Evolutionary conservation across 2,329 filamentous ascomycete genomes (phyloP).

Genomic region (Tolypocladium album): DNA sequence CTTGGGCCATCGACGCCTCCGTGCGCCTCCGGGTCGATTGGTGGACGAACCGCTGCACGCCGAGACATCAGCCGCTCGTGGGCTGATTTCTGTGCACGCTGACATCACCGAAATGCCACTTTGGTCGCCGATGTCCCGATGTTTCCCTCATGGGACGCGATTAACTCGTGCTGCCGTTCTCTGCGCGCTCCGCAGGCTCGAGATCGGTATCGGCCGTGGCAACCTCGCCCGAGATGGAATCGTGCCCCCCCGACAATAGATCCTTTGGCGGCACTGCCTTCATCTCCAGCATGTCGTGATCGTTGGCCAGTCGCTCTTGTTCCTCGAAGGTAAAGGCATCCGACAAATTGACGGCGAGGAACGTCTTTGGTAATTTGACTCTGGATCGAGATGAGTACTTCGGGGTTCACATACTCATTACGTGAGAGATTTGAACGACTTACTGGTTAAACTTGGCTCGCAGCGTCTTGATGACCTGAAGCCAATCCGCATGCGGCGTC

Average conservation of each 20-base stretch:
- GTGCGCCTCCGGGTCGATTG: background rate
- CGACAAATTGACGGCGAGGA: slow-evolving; percentile 53
- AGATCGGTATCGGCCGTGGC: background rate
- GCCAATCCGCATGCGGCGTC: slow-evolving; percentile 90
- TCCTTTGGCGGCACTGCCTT: slow-evolving; percentile 24
- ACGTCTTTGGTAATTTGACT: slow-evolving; percentile 56
- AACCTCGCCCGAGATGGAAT: background rate
- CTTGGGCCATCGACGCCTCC: background rate
- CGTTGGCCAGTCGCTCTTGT: slow-evolving; percentile 38
- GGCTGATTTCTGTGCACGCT: background rate
- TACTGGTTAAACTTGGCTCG: slow-evolving; percentile 92
- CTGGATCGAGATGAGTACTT: slow-evolving; percentile 21
- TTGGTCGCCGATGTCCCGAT: background rate
- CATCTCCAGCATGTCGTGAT: slow-evolving; percentile 38
- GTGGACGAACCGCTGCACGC: background rate
- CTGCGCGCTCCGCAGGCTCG: background rate
- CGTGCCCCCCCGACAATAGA: slow-evolving; percentile 8
- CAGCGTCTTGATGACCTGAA: slow-evolving; percentile 90
- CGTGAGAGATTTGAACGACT: slow-evolving; percentile 21
- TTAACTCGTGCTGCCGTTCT: background rate
- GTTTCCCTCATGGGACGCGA: background rate
- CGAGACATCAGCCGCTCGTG: slow-evolving; percentile 2
- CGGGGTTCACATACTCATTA: no score
- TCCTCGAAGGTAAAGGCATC: slow-evolving; percentile 51
- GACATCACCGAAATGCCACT: background rate